Evolutionary conservation across 2,329 filamentous ascomycete genomes (phyloP).

Genomic region (Ophiostoma pallidulum): DNA sequence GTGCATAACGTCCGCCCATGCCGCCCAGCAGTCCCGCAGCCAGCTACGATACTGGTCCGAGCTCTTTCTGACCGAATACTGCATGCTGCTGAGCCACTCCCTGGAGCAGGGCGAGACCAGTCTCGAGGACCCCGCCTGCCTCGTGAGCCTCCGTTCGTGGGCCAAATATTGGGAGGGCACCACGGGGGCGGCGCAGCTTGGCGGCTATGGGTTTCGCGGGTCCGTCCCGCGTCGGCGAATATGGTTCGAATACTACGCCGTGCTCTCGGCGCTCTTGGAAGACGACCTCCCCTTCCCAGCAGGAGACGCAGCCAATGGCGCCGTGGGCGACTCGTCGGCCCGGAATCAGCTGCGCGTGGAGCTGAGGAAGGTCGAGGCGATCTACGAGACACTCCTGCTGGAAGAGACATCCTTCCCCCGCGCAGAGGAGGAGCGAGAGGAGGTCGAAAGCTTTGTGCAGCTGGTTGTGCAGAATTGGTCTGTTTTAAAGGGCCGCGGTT

Average conservation of each 20-base stretch:
- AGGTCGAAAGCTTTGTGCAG: conserved; percentile 75
- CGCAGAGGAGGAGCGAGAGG: conserved; percentile 66
- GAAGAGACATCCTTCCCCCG: conserved; percentile 75
- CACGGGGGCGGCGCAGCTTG: conserved; percentile 36
- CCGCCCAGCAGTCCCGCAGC: conserved; percentile 42
- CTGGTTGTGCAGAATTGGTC: conserved; percentile 79
- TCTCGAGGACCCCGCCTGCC: conserved; percentile 41
- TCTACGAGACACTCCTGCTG: conserved; percentile 71
- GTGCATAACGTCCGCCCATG: conserved; percentile 47
- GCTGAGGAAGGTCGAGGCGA: conserved; percentile 65
- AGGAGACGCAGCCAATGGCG: conserved; percentile 30
- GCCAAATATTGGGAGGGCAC: conserved; percentile 54
- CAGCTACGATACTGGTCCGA: conserved; percentile 74
- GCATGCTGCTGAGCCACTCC: conserved; percentile 56
- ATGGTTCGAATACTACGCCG: conserved; percentile 78
- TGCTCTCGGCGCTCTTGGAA: conserved; percentile 67
- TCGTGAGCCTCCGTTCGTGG: conserved; percentile 58
- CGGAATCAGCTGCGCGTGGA: conserved; percentile 62
- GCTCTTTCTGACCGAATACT: conserved; percentile 64
- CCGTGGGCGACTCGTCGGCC: conserved; percentile 37
- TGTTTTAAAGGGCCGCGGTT: conserved; percentile 67
- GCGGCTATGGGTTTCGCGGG: conserved; percentile 49
- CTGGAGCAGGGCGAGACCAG: conserved; percentile 41
- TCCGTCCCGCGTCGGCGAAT: conserved; percentile 56
- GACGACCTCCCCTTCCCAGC: conserved; percentile 52